These are phyloP conservation scores for Aegle marmelos DNA, from an alignment of 345 rosid genomes.

Conservation along the genomic window DNA sequence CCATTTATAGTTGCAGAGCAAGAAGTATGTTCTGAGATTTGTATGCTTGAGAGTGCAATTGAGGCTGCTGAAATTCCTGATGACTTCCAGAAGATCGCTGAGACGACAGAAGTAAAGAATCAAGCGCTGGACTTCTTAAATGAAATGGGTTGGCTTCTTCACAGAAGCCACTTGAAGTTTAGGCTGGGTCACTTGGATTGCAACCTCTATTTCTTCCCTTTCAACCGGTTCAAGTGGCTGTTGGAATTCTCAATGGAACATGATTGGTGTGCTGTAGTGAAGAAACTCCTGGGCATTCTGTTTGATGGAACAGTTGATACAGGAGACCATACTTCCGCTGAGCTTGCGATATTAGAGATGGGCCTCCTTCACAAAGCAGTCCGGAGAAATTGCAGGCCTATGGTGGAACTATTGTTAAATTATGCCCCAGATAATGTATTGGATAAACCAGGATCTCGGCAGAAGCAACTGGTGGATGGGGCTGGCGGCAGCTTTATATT, in stretches of 20 bases:
- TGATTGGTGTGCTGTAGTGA: slow-evolving; percentile 76
- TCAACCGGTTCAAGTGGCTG: slow-evolving; percentile 54
- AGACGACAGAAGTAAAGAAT: slow-evolving; percentile 41
- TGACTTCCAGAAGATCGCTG: slow-evolving; percentile 15
- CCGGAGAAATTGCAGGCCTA: slow-evolving; percentile 44
- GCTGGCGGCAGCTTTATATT: slow-evolving; percentile 29
- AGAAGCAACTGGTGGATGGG: slow-evolving; percentile 13
- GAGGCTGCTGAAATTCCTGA: slow-evolving; percentile 31
- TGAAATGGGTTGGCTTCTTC: slow-evolving; percentile 84
- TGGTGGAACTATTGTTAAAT: slow-evolving; percentile 54
- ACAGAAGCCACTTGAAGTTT: slow-evolving; percentile 36
- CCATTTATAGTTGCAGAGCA: slow-evolving; percentile 72
- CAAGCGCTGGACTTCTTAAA: slow-evolving; percentile 60
- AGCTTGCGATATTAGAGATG: slow-evolving; percentile 47
- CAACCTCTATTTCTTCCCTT: slow-evolving; percentile 36
- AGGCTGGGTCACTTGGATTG: slow-evolving; percentile 43
- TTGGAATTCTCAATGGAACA: slow-evolving; percentile 66
- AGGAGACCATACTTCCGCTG: slow-evolving; percentile 39
- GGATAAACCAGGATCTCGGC: slow-evolving; percentile 29
- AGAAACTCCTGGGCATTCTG: slow-evolving; percentile 48
- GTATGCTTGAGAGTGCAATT: slow-evolving; percentile 51
- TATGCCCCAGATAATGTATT: slow-evolving; percentile 31
- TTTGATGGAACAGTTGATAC: slow-evolving; percentile 40
- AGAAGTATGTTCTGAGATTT: slow-evolving; percentile 71
- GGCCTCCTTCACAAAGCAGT: slow-evolving; percentile 64